Evolutionary conservation across 2,329 filamentous ascomycete species (phyloP), one percentile per base, ranked within the genome.

Genomic region (Colletotrichum melonis): DNA sequence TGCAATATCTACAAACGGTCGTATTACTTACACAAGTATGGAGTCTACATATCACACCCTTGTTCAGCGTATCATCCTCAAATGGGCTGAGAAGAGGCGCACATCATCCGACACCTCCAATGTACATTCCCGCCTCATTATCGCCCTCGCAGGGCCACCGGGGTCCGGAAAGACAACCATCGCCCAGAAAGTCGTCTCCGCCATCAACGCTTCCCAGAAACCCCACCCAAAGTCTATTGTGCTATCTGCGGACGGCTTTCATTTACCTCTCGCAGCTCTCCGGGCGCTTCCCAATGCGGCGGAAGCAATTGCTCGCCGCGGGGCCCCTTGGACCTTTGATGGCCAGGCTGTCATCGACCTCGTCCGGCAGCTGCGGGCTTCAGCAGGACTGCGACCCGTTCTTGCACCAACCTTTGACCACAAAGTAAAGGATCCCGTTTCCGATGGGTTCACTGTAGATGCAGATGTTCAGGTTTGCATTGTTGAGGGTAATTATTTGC

Each of bases 401-500:
- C 55, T 74, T 14, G 79, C 78, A 1, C 87, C 87, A 0, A 87
- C 84, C 72, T 89, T 89, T 71, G 87, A 88, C 72, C 87, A 88
- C 75, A 83, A 84, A 2, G 78, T 87, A 46, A 86, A 87, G 74
- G 86, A 88, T 69, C 87, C 87, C 0, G 84, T 79, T 3, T 1
- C 52, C 2, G 26, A 65, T 12, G 65, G 70, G 2, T 24, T 64
- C 4, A 63, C 42, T 9, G 54, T 65, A 6, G 70, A 65, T 1
- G 59, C 66, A 2, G 66, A 69, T 26, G 70, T 73, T 3, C 58
- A 69, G 3, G 66, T 69, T 24, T 69, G 70, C 30, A 83, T 89
- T 46, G 83, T 89, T 54, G 87, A 89, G 74, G 87, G 87, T 1
- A 86, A 87, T 71, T 89, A 88, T 78, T 79, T 86, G 2, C 83